Base-by-base conservation (phyloP, 345 rosid genomes). In the Salix caprea region DNA sequence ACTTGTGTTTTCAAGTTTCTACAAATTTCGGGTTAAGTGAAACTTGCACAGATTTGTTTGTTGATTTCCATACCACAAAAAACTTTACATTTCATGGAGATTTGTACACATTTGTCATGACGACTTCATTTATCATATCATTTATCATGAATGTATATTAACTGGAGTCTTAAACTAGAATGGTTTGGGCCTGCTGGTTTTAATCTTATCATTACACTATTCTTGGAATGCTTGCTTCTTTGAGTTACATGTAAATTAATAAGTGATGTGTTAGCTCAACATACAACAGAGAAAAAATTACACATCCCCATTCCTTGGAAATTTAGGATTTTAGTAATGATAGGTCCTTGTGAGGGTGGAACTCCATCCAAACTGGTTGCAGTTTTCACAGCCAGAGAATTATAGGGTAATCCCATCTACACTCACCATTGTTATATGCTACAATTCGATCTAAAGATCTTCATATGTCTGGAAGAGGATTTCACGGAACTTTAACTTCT, bases 401-500 rank as follows among this genome's bases (percentile, higher is more conserved):
- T 36, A 50, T 67, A 23, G 34, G 18, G 23, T 71, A 69, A 15
- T 61, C 32, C 32, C 2, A 42, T 15, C 14, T 40, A 21, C 50
- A 23, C 19, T 52, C 39, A 42, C 19, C 56, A 42, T 16, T 26
- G 26, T 46, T 69, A 10, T 40, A 7, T 50, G 15, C 12, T 37
- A n/a, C 1, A 42, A 15, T 48, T 39, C 32, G 2, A 42, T 15
- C 14, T 40, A 21, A 68, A 67, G 18, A 7, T 46, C 24, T 52
- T 67, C 7, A 46, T 40, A 32, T 60, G 13, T 61, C 39, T 73
- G 82, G 81, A 91, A 91, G 98, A 85, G 91, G 72, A 37, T 84
- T 74, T 56, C 83, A 76, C 86, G 76, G 82, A 78, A 1, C 74
- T 91, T 83, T 80, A 90, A 77, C 86, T 86, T 87, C 83, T 88